Evolutionary conservation across 2,329 filamentous ascomycete genomes (phyloP), one percentile per base, ranked within the genome.

Genomic region (Aspergillus clavatus): DNA sequence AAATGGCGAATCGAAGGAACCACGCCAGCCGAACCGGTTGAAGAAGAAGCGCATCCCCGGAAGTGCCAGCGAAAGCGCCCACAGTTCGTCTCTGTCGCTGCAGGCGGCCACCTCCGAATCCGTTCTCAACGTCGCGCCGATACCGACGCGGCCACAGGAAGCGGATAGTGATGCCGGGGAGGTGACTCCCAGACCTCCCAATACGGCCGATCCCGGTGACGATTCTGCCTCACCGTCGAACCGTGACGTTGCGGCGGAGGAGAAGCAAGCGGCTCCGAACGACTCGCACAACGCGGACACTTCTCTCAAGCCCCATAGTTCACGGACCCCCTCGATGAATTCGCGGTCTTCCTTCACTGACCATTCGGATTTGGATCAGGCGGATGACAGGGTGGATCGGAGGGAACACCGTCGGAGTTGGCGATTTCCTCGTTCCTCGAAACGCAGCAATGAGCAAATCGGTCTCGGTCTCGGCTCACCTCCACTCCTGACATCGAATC

Each of bases 41-140:
- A 86, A 85, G 66, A 97, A 97, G 74, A 95, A 88, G 68, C 78
- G 71, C n/a, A 73, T 86, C 44, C 84, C 87, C 0, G 84, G 82
- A 33, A 88, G 87, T 59, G 71, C 86, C 18, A 90, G 89, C 56
- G 84, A 84, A 16, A 96, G 91, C 62, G 90, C 91, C 0, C 89
- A 95, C 53, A 96, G 90, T 61, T 97, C 93, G 12, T 86, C 81
- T 5, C 81, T 86, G 12, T 96, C 90, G 6, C 72, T 95, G n/a
- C 70, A 71, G 24, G 75, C 53, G 5, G 60, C 61, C 12, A 61
- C 65, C 7, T 62, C 58, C 11, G 62, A 79, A 69, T 19, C 72
- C 64, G 47, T 71, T 65, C 19, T 75, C 24, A 49, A 54, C 19
- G 43, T 50, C 33, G 44, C 50, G 7, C 56, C 55, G 27, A 61